A percentile compares a stretch with the other conserved stretches of the same genome.
These are phyloP conservation scores for Rhodotorula glutinis DNA, from an alignment of 1,284 basidiomycete species.

Conservation along the genomic window DNA sequence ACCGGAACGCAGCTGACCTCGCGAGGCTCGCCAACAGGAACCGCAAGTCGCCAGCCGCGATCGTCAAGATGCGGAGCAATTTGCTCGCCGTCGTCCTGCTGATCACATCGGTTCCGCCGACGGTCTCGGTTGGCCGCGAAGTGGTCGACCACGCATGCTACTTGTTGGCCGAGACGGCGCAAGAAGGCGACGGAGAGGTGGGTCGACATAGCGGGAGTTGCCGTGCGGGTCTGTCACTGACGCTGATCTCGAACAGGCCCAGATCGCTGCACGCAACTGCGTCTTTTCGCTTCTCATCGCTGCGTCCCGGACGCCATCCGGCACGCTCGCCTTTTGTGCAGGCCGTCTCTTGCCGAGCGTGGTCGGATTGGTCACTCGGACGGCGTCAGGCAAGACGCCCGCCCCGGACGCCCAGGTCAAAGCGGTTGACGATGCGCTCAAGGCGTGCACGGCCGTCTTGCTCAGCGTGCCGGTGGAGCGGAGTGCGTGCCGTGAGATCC, in stretches of 20 bases:
- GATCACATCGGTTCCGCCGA: conserved; percentile 71
- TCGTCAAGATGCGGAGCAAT: conserved; percentile 86
- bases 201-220: conserved; percentile 34
- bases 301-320: conserved; percentile 54
- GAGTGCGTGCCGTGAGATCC: conserved; percentile 54
- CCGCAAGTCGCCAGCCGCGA: conserved; percentile 69
- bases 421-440: conserved; percentile 68
- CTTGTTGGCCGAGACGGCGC: conserved; percentile 69
- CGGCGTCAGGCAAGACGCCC: conserved; percentile 52
- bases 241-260: conserved; percentile 53
- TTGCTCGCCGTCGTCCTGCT: conserved; percentile 80
- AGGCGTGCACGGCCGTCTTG: conserved; percentile 68
- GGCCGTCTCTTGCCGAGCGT: conserved; percentile 72
- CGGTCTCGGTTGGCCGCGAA: conserved; percentile 65
- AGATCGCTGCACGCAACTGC: conserved; percentile 84
- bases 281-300: conserved; percentile 73
- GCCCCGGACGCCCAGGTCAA: conserved; percentile 13
- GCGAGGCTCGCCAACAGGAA: conserved; percentile 55
- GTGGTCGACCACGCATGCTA: conserved; percentile 82
- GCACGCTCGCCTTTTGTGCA: conserved; percentile 67
- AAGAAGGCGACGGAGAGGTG: conserved; percentile 67
- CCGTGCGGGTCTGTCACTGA: not conserved
- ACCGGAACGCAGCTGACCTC: conserved; percentile 12
- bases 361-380: conserved; percentile 61
- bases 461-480: conserved; percentile 60